Evolutionary conservation across 2,329 filamentous ascomycete species (phyloP), one percentile per base, ranked within the genome.

Genomic region (Trichoderma sp.): DNA sequence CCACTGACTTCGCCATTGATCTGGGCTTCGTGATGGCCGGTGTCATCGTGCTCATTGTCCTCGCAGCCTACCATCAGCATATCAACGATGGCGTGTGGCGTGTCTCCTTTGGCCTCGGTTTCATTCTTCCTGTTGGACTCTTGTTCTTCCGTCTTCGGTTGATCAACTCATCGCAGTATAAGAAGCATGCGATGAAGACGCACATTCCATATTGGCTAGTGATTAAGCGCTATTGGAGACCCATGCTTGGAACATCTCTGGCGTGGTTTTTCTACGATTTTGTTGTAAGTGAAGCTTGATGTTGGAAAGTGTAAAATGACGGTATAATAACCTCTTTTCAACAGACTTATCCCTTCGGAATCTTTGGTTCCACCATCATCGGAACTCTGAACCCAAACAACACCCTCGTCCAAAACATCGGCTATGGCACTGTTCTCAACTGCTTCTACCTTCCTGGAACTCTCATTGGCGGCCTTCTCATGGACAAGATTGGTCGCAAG

Each of bases 81-180:
- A 79, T 76, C 58, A 80, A 77, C 76, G 80, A 79, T 64, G 84
- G 82, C 2, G 79, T 85, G 8, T 86, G 84, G 84, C 79, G 84
- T 1, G 81, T 85, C 3, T 72, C 70, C 61, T 77, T 77, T 17
- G 76, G 76, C 7, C 36, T 77, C 5, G 76, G 76, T 7, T 65
- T 76, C 30, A 62, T 74, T 8, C 58, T 70, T 7, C 68, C 68
- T 4, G 77, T 89, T 4, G 81, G 82, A 1, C 81, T 89, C 17
- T 85, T 88, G 65, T 87, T 87, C 76, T 86, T 88, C 72, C 85
- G 87, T 12, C 77, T 89, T 43, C 85, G 81, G 57, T 84, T 85
- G 74, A 77, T 84, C 66, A 87, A 84, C 78, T 88, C 80, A 64
- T 88, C 79, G 85, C 77, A 78, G 43, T 78, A 78, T 64, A 62